Base-by-base conservation (phyloP, 768 basidiomycete genomes). In the Psilocybe cyanescens region DNA sequence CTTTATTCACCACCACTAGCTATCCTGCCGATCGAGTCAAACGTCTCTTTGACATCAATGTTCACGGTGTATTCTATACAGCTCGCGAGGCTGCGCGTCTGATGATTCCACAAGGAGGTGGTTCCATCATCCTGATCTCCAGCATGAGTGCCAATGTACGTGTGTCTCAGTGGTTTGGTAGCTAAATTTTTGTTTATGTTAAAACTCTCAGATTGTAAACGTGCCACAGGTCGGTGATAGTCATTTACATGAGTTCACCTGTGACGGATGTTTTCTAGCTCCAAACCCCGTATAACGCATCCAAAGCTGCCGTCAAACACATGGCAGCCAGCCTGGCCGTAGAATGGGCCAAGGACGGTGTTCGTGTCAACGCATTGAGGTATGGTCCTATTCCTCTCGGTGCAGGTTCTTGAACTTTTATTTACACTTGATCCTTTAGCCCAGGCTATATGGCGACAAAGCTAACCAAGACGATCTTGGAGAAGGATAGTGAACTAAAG, bases 391-490 rank as follows among this genome's bases (percentile, higher is more conserved):
- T 16, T n/a, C 48, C 24, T 39, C 19, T 54, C 33, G 19, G 37
- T 44, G 30, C 57, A 28, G 14, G 37, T 44, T 46, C 35, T 17
- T 19, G 17, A 24, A 35, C 3, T 24, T 29, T 11, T 24, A 6
- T 39, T n/a, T 58, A 33, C 33, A 31, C 52, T 67, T 58, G 17
- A 45, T 64, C 17, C 50, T 17, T 28, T 47, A 30, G 92, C 67
- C 94, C 95, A 19, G 96, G 97, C 8, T 99, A 99, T 79, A 97
- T 97, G 88, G 76, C 94, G 60, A 97, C 95, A 6, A 89, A 92
- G 75, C 81, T 99, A 59, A 97, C 95, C 2, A 88, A 83, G 71
- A 89, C 90, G 12, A 89, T 98, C 67, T 75, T 97, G 49, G 86
- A 89, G 58, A 83, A 86, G 61, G 84, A 97, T 68, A 78, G 78